phyloP scores from a whole-genome alignment of 1,139 yeast genomes.

The Sugiyamaella castrensis region DNA sequence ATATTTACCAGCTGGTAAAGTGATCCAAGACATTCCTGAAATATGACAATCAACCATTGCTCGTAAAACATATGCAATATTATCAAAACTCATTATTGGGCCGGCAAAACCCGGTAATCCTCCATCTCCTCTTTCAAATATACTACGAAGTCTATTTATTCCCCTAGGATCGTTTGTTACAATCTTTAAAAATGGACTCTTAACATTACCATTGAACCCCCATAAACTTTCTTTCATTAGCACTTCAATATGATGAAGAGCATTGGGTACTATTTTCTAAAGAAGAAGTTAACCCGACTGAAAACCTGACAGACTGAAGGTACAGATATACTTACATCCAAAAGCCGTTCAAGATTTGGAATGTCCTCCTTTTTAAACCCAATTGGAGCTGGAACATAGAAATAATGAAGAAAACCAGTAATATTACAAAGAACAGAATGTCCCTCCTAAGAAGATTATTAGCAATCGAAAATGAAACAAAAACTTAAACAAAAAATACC shows the following conservation, averaged over 20 bases:
- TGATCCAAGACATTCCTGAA: conserved; percentile 97
- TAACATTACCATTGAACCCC: conserved; percentile 83
- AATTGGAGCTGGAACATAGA: conserved; percentile 88
- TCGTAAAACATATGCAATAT: conserved; percentile 78
- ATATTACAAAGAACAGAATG: conserved; percentile 87
- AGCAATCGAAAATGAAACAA: no score
- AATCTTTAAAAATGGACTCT: conserved; percentile 77
- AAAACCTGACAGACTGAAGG: neutral
- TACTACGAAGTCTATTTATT: conserved; percentile 65
- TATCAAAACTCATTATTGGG: conserved; percentile 72
- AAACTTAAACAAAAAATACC: no score
- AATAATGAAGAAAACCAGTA: conserved; percentile 82
- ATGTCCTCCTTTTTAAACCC: conserved; percentile 62
- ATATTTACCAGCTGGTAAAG: conserved; percentile 77
- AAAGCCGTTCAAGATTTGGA: conserved; percentile 45
- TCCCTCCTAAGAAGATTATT: conserved; percentile 42
- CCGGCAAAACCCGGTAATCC: conserved; percentile 42
- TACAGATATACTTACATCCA: conserved; percentile 9
- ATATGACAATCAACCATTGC: conserved; percentile 85
- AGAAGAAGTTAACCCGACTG: neutral
- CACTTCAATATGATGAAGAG: conserved; percentile 55
- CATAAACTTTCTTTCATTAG: conserved; percentile 79
- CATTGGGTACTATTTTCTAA: conserved; percentile 14
- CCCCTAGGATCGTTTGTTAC: conserved; percentile 61
- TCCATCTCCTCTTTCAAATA: conserved; percentile 78